Evolutionary conservation across 352 stramenopile genomes (phyloP), one percentile per base, ranked within the genome.

Genomic region (Phytophthora pistaciae): DNA sequence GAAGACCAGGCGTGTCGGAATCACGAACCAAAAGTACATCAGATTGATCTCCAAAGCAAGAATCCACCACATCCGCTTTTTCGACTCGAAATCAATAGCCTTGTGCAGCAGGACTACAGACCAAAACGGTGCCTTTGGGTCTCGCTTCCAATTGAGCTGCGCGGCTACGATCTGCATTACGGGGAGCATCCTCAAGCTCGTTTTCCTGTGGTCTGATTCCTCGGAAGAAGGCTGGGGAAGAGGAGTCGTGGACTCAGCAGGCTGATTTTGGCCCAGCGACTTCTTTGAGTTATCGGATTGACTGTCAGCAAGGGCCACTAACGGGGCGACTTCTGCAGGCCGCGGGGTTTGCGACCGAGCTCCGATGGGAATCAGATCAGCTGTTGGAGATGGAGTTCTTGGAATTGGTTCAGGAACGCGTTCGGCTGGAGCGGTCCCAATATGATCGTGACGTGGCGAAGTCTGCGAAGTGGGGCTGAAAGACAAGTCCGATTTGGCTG

Each of bases 1-100:
- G 56, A 91, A 92, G 5, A 59, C 60, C 4, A 87, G 44, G 33
- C 82, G 80, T 0, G 85, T 57, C 0, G 84, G 80, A 13, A 91
- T 80, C 13, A 87, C 27, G 3, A 83, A 62, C 84, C 84, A 92
- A 54, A 87, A 88, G 74, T 86, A 88, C 13, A 87, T 64, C 44
- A 90, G 55, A 48, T 82, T 78, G 10, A 80, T 44, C 44, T 90
- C 70, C 36, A 92, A 42, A 14, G 67, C 18, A 3, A 84, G 38
- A 1, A 92, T 61, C 84, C 82, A 91, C 80, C 72, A 82, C 71
- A 91, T 75, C 3, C 84, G 68, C 3, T 27, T 50, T 16, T 49
- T 77, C 0, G 79, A 83, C 10, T 89, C 77, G 8, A 64, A 70
- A 9, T 90, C 81, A 25, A 92, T 86, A 0, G 68, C 71, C 16